Evolutionary conservation across 352 stramenopile genomes (phyloP).

Genomic region (Pseudoperonospora humuli): DNA sequence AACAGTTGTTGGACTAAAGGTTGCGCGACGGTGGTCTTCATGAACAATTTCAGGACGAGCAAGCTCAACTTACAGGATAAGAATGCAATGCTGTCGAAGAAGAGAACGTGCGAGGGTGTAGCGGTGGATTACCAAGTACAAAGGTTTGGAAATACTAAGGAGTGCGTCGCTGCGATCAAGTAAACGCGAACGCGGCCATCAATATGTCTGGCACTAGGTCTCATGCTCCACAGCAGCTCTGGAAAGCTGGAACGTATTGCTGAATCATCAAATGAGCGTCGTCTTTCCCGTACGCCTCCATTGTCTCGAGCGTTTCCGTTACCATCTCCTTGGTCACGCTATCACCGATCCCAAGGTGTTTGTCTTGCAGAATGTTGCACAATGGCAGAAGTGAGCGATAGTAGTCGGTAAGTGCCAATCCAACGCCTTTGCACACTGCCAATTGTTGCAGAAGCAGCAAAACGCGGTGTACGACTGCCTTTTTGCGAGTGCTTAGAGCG

Average conservation of each 20-base stretch:
- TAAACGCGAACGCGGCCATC: too few relatives aligned
- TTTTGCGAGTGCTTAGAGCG: conserved; percentile 55
- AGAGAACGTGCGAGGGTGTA: too few relatives aligned
- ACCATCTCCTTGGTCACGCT: conserved; percentile 48
- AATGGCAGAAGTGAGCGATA: conserved; percentile 69
- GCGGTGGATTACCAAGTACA: too few relatives aligned
- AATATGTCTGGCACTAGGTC: too few relatives aligned
- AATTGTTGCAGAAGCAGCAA: conserved; percentile 69
- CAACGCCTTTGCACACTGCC: conserved; percentile 59
- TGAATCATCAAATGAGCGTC: conserved; percentile 64
- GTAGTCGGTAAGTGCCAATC: conserved; percentile 50
- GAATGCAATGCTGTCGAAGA: too few relatives aligned
- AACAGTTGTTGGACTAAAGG: too few relatives aligned
- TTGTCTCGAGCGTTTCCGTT: conserved; percentile 55
- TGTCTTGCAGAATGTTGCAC: conserved; percentile 79
- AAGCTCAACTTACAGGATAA: too few relatives aligned
- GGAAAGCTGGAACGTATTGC: conserved; percentile 69
- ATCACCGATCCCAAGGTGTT: conserved; percentile 63
- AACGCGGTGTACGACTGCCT: conserved; percentile 55
- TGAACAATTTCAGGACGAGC: too few relatives aligned
- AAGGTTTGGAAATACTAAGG: too few relatives aligned
- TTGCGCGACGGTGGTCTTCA: too few relatives aligned
- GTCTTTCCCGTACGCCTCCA: conserved; percentile 63
- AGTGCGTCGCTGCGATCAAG: too few relatives aligned
- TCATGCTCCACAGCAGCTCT: conserved; percentile 35